Evolutionary conservation across 139 green algal genomes (phyloP).

Genomic region (Asterochloris erici): DNA sequence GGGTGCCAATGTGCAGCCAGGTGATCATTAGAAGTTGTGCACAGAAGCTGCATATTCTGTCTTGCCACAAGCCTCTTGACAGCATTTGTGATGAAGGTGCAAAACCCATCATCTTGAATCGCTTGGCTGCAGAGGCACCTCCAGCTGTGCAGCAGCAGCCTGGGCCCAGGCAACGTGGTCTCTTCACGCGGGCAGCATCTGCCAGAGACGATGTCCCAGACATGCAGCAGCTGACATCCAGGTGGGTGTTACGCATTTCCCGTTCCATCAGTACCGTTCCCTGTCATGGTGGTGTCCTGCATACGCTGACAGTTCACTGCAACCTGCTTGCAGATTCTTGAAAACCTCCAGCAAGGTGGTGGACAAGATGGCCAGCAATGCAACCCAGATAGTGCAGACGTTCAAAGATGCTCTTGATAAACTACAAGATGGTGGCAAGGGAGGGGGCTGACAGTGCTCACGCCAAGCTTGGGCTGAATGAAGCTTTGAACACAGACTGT

Average conservation of each 20-base stretch:
- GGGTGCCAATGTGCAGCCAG: background rate
- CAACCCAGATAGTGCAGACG: background rate
- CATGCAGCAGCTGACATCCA: background rate
- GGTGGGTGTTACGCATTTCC: background rate
- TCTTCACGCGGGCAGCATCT: background rate
- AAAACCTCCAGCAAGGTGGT: conserved; percentile 14
- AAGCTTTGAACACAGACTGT: no score
- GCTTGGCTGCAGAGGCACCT: background rate
- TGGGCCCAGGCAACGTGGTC: background rate
- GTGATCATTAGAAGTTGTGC: background rate
- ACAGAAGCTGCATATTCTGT: background rate
- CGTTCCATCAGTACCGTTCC: background rate
- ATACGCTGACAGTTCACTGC: background rate
- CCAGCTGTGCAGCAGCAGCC: background rate
- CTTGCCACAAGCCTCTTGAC: background rate
- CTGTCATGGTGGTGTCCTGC: background rate
- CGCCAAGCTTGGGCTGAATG: no score
- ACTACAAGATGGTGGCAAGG: background rate
- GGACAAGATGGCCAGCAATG: conserved; percentile 13
- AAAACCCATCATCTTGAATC: background rate
- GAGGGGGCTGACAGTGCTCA: no score
- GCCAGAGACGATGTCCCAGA: background rate
- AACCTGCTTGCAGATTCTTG: background rate
- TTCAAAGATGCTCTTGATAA: conserved; percentile 10
- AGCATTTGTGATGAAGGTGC: background rate